A percentile compares a stretch with the other conserved stretches of the same genome.
phyloP scores from a whole-genome alignment of 2,329 filamentous ascomycete species.

The Claviceps fusiformis region DNA sequence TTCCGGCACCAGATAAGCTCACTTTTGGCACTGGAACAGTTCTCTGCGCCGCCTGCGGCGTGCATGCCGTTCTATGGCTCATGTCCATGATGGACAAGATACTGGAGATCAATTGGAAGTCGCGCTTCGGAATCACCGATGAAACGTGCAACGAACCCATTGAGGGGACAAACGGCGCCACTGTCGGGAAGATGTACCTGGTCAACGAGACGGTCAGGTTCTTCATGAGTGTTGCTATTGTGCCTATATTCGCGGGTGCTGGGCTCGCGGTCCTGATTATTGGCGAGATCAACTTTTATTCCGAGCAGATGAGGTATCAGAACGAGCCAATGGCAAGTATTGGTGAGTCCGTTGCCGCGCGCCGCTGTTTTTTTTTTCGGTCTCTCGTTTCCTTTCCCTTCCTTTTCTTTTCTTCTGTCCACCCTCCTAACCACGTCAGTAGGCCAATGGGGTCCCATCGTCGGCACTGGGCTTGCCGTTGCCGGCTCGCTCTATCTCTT shows the following conservation, averaged over 20 bases:
- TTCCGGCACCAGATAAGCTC: slow-evolving; percentile 41
- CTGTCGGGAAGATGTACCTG: slow-evolving; percentile 33
- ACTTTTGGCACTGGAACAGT: slow-evolving; percentile 47
- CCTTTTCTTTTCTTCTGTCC: no score
- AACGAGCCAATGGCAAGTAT: slow-evolving; percentile 50
- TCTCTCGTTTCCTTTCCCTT: neutral
- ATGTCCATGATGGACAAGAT: slow-evolving; percentile 52
- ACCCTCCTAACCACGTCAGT: neutral
- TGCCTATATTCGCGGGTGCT: slow-evolving; percentile 44
- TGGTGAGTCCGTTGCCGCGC: slow-evolving; percentile 26
- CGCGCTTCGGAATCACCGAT: slow-evolving; percentile 17
- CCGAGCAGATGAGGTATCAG: slow-evolving; percentile 37
- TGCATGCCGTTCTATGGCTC: slow-evolving; percentile 48
- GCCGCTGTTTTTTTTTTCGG: neutral
- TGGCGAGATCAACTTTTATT: slow-evolving; percentile 53
- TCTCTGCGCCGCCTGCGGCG: slow-evolving; percentile 49
- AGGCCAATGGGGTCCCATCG: slow-evolving; percentile 48
- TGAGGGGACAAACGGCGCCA: slow-evolving; percentile 41
- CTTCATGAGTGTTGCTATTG: slow-evolving; percentile 41
- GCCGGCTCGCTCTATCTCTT: slow-evolving; percentile 45
- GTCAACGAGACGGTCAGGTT: slow-evolving; percentile 41
- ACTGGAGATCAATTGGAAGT: slow-evolving; percentile 46
- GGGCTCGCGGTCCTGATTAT: slow-evolving; percentile 45
- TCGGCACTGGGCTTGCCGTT: slow-evolving; percentile 42
- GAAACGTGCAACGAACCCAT: slow-evolving; percentile 26